phyloP scores from a whole-genome alignment of 1,139 yeast species.

The Geotrichum phurueaensis region DNA sequence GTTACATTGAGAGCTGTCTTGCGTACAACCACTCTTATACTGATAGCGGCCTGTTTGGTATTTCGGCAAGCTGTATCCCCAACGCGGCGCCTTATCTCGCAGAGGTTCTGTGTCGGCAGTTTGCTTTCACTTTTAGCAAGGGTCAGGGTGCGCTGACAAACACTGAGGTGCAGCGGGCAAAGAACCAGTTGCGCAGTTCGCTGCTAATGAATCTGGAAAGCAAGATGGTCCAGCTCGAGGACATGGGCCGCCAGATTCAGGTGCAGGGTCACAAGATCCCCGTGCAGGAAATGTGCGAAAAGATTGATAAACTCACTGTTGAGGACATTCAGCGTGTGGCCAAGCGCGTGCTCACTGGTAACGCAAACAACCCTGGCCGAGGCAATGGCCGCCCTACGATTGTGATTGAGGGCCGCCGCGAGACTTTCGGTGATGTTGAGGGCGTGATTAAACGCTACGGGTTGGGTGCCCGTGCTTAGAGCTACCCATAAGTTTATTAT shows the following conservation, averaged over 20 bases:
- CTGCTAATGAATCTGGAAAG: constrained; percentile 89
- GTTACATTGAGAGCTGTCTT: constrained; percentile 82
- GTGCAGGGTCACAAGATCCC: constrained; percentile 74
- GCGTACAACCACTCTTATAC: constrained; percentile 87
- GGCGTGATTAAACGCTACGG: constrained; percentile 65
- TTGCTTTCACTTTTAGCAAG: constrained; percentile 55
- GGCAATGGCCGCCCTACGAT: constrained; percentile 69
- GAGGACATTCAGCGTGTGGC: constrained; percentile 72
- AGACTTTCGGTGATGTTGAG: constrained; percentile 76
- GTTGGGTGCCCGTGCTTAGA: constrained; percentile 44
- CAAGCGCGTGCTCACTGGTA: constrained; percentile 65
- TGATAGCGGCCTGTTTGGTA: constrained; percentile 88
- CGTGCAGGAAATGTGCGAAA: constrained; percentile 73
- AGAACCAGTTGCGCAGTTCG: constrained; percentile 85
- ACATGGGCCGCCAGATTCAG: constrained; percentile 90
- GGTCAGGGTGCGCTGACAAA: constrained; percentile 58
- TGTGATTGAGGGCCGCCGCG: constrained; percentile 85
- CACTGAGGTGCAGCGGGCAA: constrained; percentile 78
- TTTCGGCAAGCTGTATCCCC: constrained; percentile 77
- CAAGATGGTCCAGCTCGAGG: constrained; percentile 86
- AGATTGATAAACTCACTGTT: constrained; percentile 62
- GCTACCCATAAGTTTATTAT: neutral
- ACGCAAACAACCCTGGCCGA: constrained; percentile 44
- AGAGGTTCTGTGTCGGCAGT: constrained; percentile 73
- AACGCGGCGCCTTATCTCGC: constrained; percentile 80